Conservation (phyloP, 495 filamentous ascomycete genomes). For the Massariosphaeria phaeospora region DNA sequence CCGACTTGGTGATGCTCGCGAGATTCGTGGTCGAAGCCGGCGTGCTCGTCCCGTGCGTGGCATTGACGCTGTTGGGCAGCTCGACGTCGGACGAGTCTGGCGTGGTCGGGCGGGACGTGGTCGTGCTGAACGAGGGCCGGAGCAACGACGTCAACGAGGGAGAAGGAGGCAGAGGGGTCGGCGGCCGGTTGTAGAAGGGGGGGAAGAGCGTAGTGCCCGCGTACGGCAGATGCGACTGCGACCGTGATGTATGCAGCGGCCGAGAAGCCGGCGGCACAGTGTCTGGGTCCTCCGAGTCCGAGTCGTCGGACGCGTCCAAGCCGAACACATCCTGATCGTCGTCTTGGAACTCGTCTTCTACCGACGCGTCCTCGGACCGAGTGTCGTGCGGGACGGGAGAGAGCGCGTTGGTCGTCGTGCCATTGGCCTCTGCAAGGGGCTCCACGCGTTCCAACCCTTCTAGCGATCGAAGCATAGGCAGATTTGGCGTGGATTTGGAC, state of each 20-base stretch:
- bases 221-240: constrained; percentile 35
- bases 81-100: constrained; percentile 88
- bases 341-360: constrained; percentile 36
- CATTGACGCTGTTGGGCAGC: constrained; percentile 42
- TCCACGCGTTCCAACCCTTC: constrained; percentile 1
- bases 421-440: constrained; percentile 5
- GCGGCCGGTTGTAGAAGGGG: constrained; percentile 48
- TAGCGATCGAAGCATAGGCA: constrained; percentile 36
- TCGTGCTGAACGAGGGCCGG: constrained; percentile 60
- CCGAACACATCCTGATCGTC: constrained; percentile 22
- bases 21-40: constrained; percentile 55
- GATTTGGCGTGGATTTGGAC: constrained; percentile 42
- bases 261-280: constrained; percentile 23
- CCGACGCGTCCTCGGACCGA: constrained; percentile 35
- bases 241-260: constrained; percentile 33
- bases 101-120: constrained; percentile 79
- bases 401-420: constrained; percentile 1
- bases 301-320: constrained; percentile 9
- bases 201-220: constrained; percentile 37
- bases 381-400: constrained; percentile 32
- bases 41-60: constrained; percentile 32
- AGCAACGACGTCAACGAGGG: constrained; percentile 95
- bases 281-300: constrained; percentile 26
- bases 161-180: constrained; percentile 76
- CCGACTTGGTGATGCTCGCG: constrained; percentile 56